Evolutionary conservation across 1,284 basidiomycete species (phyloP).

Genomic region (Moniliella sp.): DNA sequence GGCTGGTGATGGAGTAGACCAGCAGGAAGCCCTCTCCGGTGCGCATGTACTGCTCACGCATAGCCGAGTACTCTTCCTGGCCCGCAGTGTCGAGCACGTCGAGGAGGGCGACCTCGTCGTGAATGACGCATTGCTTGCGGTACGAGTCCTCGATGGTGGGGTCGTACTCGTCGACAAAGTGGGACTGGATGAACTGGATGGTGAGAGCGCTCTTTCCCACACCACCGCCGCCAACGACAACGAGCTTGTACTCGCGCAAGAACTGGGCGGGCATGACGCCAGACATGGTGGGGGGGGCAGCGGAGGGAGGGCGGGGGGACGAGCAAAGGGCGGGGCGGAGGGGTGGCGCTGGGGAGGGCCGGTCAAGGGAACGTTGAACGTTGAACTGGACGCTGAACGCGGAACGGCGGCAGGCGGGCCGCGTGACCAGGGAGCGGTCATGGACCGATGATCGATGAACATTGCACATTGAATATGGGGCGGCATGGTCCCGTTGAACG

Average conservation of each 20-base stretch:
- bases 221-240: constrained; percentile 94
- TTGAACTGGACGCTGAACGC: too few relatives aligned
- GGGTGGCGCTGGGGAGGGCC: too few relatives aligned
- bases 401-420: too few relatives aligned
- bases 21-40: constrained; percentile 94
- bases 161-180: constrained; percentile 95
- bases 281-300: too few relatives aligned
- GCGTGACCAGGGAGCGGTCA: too few relatives aligned
- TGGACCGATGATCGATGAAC: too few relatives aligned
- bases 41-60: constrained; percentile 94
- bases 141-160: constrained; percentile 61
- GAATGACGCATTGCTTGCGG: constrained; percentile 43
- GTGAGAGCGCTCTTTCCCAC: constrained; percentile 84
- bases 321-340: too few relatives aligned
- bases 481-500: too few relatives aligned
- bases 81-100: constrained; percentile 96
- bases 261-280: too few relatives aligned
- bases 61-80: constrained; percentile 95
- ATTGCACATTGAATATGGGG: too few relatives aligned
- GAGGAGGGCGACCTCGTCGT: constrained; percentile 86
- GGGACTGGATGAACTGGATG: constrained; percentile 77
- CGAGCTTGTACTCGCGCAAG: constrained; percentile 37
- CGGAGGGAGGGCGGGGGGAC: too few relatives aligned
- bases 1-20: constrained; percentile 93
- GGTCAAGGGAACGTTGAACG: too few relatives aligned